Evolutionary conservation across 257 asterid species (phyloP).

Genomic region (Petunia axillaris): DNA sequence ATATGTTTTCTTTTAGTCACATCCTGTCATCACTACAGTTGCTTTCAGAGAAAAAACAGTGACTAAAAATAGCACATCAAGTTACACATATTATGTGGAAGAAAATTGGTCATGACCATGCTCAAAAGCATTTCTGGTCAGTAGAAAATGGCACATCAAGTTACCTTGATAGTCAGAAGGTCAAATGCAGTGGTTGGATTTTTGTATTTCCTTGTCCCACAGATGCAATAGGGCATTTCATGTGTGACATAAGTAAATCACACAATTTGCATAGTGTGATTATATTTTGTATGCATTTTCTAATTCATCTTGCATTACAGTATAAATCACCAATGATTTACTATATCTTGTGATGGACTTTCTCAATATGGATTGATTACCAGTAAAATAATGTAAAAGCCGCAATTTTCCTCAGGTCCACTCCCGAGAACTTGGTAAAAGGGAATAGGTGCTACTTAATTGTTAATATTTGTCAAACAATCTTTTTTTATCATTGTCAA

Average conservation of each 20-base stretch:
- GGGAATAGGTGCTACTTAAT: neutral
- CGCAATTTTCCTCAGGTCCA: too few relatives aligned
- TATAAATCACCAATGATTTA: slow-evolving; percentile 1
- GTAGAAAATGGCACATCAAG: slow-evolving; percentile 8
- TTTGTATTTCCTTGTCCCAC: neutral
- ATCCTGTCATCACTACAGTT: neutral
- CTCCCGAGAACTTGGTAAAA: neutral
- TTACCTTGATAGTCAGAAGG: slow-evolving; percentile 16
- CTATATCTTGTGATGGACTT: neutral
- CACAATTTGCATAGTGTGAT: neutral
- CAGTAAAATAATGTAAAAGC: too few relatives aligned
- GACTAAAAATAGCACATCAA: neutral
- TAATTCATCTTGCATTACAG: slow-evolving; percentile 14
- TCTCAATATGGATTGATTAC: neutral
- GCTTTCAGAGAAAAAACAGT: neutral
- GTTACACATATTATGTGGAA: neutral
- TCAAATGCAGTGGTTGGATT: neutral
- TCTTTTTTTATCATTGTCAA: neutral
- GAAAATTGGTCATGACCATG: neutral
- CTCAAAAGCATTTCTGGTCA: neutral
- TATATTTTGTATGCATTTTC: slow-evolving; percentile 2
- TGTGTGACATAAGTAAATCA: slow-evolving; percentile 13
- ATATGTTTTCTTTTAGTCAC: neutral
- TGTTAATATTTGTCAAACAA: slow-evolving; percentile 1
- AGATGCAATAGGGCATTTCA: slow-evolving; percentile 12